Percentiles rank a stretch among this genome's conserved stretches.
phyloP scores from a whole-genome alignment of 2,329 filamentous ascomycete species.

The Phialophora tarda region DNA sequence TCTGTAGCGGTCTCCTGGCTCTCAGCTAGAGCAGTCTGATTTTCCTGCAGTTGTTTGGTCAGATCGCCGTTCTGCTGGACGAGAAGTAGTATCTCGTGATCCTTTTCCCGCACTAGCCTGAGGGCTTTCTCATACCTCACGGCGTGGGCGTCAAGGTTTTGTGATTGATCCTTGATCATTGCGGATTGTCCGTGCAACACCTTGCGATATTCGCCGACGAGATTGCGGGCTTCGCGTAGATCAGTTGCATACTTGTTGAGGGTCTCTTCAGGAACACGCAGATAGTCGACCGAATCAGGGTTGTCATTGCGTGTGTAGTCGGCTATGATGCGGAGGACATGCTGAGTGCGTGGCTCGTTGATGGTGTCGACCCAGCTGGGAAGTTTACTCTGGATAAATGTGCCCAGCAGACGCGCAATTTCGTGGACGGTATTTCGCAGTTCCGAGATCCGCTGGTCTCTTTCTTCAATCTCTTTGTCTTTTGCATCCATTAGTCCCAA shows the following conservation, averaged over 20 bases:
- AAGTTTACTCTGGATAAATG: slow-evolving; percentile 31
- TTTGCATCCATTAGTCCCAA: slow-evolving; percentile 22
- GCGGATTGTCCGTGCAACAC: slow-evolving; percentile 24
- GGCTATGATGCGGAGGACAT: slow-evolving; percentile 32
- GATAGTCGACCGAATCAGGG: slow-evolving; percentile 16
- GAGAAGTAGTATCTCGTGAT: slow-evolving; percentile 33
- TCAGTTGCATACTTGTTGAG: slow-evolving; percentile 20
- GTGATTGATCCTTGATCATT: slow-evolving; percentile 30
- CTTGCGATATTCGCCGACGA: slow-evolving; percentile 28
- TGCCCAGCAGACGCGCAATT: slow-evolving; percentile 29
- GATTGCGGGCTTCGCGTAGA: slow-evolving; percentile 20
- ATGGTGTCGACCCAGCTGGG: slow-evolving; percentile 18
- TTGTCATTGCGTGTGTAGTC: slow-evolving; percentile 25
- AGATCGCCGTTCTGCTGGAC: slow-evolving; percentile 26
- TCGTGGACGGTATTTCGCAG: slow-evolving; percentile 31
- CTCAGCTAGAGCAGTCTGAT: slow-evolving; percentile 14
- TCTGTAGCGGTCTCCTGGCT: slow-evolving; percentile 13
- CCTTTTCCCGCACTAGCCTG: slow-evolving; percentile 24
- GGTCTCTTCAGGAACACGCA: slow-evolving; percentile 32
- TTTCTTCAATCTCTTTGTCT: slow-evolving; percentile 28
- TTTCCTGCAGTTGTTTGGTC: slow-evolving; percentile 21
- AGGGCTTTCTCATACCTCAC: slow-evolving; percentile 25
- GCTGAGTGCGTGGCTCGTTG: slow-evolving; percentile 27
- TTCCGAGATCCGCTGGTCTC: slow-evolving; percentile 24
- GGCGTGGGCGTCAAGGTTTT: slow-evolving; percentile 21